Evolutionary conservation across 2,329 filamentous ascomycete genomes (phyloP).

Genomic region (Aspergillus glaucus): DNA sequence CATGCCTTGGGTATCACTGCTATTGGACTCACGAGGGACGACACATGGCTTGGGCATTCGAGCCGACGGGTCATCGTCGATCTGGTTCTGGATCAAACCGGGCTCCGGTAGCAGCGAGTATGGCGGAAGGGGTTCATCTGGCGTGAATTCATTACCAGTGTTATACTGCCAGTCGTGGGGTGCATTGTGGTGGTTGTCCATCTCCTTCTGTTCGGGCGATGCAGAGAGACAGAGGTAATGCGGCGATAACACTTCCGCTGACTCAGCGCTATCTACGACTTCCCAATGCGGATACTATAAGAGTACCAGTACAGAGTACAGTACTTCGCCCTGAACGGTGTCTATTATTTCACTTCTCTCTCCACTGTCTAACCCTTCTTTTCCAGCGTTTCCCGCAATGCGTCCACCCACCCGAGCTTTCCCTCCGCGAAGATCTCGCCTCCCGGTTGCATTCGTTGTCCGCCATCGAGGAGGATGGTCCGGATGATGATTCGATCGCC

Average conservation of each 20-base stretch:
- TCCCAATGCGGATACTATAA: not conserved
- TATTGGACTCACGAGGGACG: conserved; percentile 6
- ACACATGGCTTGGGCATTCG: conserved; percentile 6
- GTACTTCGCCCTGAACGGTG: not conserved
- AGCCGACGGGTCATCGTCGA: not conserved
- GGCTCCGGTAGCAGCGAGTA: not conserved
- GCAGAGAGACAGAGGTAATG: no score
- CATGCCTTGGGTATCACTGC: not conserved
- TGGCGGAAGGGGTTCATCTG: not conserved
- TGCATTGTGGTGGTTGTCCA: not conserved
- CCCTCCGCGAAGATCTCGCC: conserved; percentile 36
- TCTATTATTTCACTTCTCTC: not conserved
- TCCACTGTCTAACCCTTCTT: not conserved
- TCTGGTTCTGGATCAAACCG: conserved; percentile 5
- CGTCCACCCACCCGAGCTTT: conserved; percentile 25
- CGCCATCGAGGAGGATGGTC: conserved; percentile 33
- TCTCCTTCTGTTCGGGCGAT: not conserved
- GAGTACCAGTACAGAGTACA: not conserved
- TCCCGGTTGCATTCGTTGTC: conserved; percentile 25
- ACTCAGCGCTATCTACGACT: not conserved
- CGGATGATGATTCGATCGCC: conserved; percentile 35
- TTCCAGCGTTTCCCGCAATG: not conserved
- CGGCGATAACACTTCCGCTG: not conserved
- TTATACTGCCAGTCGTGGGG: not conserved
- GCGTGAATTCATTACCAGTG: not conserved